phyloP scores from a whole-genome alignment of 306 rosid species.

The Vigna radiata region DNA sequence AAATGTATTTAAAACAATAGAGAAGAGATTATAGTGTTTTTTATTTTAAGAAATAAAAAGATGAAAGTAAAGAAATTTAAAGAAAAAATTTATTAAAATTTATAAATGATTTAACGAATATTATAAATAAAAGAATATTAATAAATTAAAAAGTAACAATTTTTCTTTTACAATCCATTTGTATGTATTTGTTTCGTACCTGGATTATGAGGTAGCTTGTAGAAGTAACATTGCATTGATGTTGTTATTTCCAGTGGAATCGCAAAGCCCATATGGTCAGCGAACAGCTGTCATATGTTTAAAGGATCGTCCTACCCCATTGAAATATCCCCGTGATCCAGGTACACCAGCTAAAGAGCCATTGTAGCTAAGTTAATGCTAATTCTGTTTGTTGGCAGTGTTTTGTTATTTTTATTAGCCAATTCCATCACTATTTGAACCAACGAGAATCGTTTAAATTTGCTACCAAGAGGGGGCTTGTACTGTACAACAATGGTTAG shows the following conservation, averaged over 20 bases:
- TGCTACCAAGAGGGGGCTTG: conserved; percentile 9
- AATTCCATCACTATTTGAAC: neutral
- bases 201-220: conserved; percentile 31
- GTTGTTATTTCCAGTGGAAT: conserved; percentile 67
- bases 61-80: too few species aligned
- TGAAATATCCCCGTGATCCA: conserved; percentile 82
- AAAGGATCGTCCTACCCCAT: conserved; percentile 70
- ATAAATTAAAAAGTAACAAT: too few species aligned
- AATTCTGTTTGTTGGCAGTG: conserved; percentile 39
- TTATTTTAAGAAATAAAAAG: too few species aligned
- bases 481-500: neutral
- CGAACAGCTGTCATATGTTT: conserved; percentile 78
- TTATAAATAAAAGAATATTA: too few species aligned
- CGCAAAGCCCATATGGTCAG: conserved; percentile 83
- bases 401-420: conserved; percentile 20
- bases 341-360: conserved; percentile 87
- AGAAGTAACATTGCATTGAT: conserved; percentile 33
- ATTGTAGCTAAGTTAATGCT: conserved; percentile 49
- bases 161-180: neutral
- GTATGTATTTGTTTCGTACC: conserved; percentile 4
- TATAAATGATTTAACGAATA: too few species aligned
- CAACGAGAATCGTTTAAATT: neutral
- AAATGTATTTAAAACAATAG: too few species aligned
- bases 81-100: too few species aligned
- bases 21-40: too few species aligned